Evolutionary conservation across 2,329 filamentous ascomycete genomes (phyloP), one percentile per base, ranked within the genome.

Genomic region (Raffaelea ambrosiae): DNA sequence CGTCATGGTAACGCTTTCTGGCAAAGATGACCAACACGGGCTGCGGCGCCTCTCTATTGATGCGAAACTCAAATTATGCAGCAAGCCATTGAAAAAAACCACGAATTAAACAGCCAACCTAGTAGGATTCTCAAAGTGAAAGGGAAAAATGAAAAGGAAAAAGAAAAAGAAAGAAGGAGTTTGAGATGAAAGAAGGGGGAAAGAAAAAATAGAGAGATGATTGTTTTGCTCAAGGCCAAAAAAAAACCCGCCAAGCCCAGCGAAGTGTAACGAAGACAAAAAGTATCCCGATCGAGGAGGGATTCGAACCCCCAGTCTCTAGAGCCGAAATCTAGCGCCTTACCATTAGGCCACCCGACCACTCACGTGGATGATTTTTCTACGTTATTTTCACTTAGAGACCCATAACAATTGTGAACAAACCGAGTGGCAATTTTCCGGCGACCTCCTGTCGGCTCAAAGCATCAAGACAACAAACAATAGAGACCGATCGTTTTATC

Each of bases 271-370:
- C 35, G 10, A 10, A 45, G 20, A n/a, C 1, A 40, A 35, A 33
- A 36, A 41, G n/a, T 14, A 20, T n/a, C n/a, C n/a, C 54, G 54
- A 56, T 55, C 54, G 54, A 56, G 53, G 52, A 53, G 53, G 54
- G 54, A 51, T 49, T 56, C 54, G 54, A 56, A 56, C 54, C 54
- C 54, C 53, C 54, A 56, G 44, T 56, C 54, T 56, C 49, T 49
- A 56, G 51, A 55, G 54, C 54, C 54, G 54, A 56, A 56, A 56
- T 55, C 51, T 56, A 49, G 49, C 54, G 54, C 54, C 54, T 56
- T 56, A 56, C 54, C 54, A 56, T 56, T 56, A 56, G 54, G 54
- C 54, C 54, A 56, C 53, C 54, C 54, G 54, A 55, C 54, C 54
- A 51, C 33, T 49, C 38, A 47, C 39, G 47, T 44, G 40, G 44